These are phyloP conservation scores for Chlorociboria aeruginascens DNA, from an alignment of 495 filamentous ascomycete species.

Conservation along the genomic window DNA sequence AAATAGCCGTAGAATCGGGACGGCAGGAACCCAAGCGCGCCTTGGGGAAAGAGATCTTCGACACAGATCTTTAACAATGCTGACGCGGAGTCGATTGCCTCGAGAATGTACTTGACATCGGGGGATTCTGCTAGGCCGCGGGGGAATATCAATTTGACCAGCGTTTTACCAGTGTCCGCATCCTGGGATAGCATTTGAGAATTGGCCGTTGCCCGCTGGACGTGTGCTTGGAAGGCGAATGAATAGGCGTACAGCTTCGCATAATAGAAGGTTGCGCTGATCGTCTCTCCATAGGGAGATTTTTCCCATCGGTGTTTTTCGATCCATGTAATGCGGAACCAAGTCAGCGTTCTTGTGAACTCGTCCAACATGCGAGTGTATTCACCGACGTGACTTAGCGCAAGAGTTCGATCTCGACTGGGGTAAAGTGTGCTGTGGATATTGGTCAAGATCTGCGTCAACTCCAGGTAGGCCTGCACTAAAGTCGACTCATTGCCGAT, in stretches of 20 bases:
- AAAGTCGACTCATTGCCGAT: conserved; percentile 47
- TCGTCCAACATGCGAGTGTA: conserved; percentile 54
- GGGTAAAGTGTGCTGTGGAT: conserved; percentile 51
- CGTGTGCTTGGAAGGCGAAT: not conserved
- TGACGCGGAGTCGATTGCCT: conserved; percentile 43
- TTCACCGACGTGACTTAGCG: conserved; percentile 44
- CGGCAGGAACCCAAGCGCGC: conserved; percentile 42
- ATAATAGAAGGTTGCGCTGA: not conserved
- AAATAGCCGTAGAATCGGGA: conserved; percentile 40
- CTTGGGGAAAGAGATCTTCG: conserved; percentile 34
- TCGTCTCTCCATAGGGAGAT: not conserved
- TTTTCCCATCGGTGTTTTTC: conserved; percentile 37
- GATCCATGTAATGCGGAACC: conserved; percentile 47
- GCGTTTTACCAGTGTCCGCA: conserved; percentile 29
- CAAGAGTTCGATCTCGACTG: conserved; percentile 45
- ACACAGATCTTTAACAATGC: conserved; percentile 39
- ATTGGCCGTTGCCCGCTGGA: conserved; percentile 25
- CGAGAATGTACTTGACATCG: conserved; percentile 45
- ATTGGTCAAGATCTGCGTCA: conserved; percentile 50
- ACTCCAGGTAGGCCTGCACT: conserved; percentile 45
- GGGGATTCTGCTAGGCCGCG: conserved; percentile 23
- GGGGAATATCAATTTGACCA: not conserved
- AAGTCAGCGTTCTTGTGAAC: conserved; percentile 43
- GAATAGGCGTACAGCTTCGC: conserved; percentile 27
- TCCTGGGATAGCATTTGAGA: conserved; percentile 27